Base-by-base conservation (phyloP, 1,284 basidiomycete genomes). In the Leccinum solheimii region DNA sequence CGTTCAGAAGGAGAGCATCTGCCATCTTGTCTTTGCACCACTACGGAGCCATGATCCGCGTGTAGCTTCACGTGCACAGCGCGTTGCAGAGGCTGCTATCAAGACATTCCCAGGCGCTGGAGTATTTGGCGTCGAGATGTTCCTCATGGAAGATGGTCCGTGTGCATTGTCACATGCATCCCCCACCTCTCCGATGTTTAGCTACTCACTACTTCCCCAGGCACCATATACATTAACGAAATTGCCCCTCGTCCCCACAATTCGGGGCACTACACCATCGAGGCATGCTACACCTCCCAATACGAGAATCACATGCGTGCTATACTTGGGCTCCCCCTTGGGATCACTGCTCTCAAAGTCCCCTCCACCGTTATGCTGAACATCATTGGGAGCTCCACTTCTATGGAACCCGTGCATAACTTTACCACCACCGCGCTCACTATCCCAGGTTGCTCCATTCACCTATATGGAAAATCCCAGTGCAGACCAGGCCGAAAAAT, bases 231-330 rank as follows among this genome's bases (percentile, higher is more conserved):
- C 62, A 84, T 99, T 67, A 99, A 99, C 77, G 97, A 99, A 79
- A 98, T 99, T 65, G 97, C 97, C 0, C 97, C 97, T n/a, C 86
- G 97, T 23, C 97, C 97, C 1, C 97, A 99, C 77, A 99, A 99
- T 78, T 98, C 95, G 9, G 97, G 97, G 0, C 97, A 99, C 76
- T 98, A 98, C 78, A 98, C 97, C n/a, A 98, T 99, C 72, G 97
- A 98, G 78, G 96, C 97, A 0, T 97, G 94, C 76, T 84, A 94
- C 68, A 93, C 95, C 3, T 98, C 95, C 13, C 97, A 99, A 78
- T 99, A 95, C 79, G 95, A 97, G 76, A 98, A 98, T 72, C 97
- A 99, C 76, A 87, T 99, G 45, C 94, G 96, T 36, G 94, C 96
- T n/a, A 96, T 99, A 74, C 87, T 98, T 21, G 86, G 84, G 45